phyloP scores from a whole-genome alignment of 2,329 filamentous ascomycete genomes.

The Penicillium hordei region DNA sequence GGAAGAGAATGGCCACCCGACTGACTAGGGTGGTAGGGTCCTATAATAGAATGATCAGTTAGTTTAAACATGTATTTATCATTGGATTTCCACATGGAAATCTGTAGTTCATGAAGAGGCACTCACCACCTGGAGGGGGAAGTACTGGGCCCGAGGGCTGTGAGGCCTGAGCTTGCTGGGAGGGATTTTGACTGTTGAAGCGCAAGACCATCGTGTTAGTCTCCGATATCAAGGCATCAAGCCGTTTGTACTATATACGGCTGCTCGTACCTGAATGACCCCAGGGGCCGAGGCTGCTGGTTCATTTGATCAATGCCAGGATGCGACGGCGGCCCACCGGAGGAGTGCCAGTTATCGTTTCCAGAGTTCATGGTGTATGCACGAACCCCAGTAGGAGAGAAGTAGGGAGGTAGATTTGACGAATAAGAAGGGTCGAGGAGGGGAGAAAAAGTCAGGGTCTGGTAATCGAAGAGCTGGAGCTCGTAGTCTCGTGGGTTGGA shows the following conservation, averaged over 20 bases:
- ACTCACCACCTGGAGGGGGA: conserved; percentile 43
- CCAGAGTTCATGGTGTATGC: conserved; percentile 43
- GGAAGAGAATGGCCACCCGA: conserved; percentile 48
- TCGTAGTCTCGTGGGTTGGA: conserved; percentile 14
- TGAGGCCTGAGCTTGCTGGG: conserved; percentile 41
- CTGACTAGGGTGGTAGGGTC: conserved; percentile 45
- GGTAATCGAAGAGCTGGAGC: conserved; percentile 21
- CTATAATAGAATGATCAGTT: conserved; percentile 26
- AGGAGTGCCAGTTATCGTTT: conserved; percentile 46
- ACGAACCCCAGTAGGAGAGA: conserved; percentile 19
- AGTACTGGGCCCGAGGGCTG: conserved; percentile 42
- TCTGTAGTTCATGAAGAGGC: background rate
- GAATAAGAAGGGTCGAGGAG: conserved; percentile 9
- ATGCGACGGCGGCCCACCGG: conserved; percentile 43
- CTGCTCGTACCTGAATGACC: conserved; percentile 45
- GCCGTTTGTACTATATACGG: background rate
- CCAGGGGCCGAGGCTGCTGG: conserved; percentile 45
- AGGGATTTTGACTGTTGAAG: conserved; percentile 37
- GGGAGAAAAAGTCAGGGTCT: conserved; percentile 14
- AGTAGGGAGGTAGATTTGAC: conserved; percentile 16
- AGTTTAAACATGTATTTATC: conserved; percentile 10
- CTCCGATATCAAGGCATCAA: background rate
- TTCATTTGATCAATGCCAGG: conserved; percentile 45
- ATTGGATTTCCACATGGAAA: background rate
- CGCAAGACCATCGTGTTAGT: conserved; percentile 15